Evolutionary conservation across 1,139 yeast genomes (phyloP).

Genomic region (Pneumocystis wakefieldiae): DNA sequence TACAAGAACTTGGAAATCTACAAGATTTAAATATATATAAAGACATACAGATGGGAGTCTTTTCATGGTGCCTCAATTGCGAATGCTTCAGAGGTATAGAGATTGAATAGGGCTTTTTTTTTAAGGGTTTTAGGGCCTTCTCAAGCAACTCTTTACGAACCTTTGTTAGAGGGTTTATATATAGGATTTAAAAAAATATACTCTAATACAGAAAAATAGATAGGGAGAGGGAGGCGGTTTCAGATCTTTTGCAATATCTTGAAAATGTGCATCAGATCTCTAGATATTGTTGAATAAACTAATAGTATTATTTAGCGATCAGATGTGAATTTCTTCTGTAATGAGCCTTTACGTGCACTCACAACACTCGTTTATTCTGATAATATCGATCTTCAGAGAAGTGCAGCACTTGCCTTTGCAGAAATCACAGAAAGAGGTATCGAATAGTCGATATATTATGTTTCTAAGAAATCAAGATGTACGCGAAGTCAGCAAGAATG

Average conservation of each 20-base stretch:
- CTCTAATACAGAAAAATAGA: slow-evolving; percentile 27
- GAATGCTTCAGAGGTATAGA: background rate
- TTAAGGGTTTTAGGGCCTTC: slow-evolving; percentile 12
- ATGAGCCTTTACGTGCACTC: slow-evolving; percentile 69
- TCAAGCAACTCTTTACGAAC: slow-evolving; percentile 44
- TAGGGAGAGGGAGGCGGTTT: slow-evolving; percentile 90
- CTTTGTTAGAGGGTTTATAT: slow-evolving; percentile 28
- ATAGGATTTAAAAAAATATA: background rate
- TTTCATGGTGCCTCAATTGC: background rate
- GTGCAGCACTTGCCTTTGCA: slow-evolving; percentile 97
- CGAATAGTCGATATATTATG: background rate
- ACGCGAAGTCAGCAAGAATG: slow-evolving; percentile 77
- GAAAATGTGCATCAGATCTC: slow-evolving; percentile 41
- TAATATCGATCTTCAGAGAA: slow-evolving; percentile 83
- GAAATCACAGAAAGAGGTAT: slow-evolving; percentile 78
- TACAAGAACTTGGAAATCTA: background rate
- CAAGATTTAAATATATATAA: background rate
- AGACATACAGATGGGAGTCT: background rate
- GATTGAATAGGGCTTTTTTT: background rate
- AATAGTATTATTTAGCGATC: slow-evolving; percentile 26
- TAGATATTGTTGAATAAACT: background rate
- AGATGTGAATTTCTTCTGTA: slow-evolving; percentile 70
- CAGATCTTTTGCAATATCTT: slow-evolving; percentile 71
- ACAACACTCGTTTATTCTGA: slow-evolving; percentile 89
- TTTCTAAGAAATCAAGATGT: slow-evolving; percentile 34